phyloP scores from a whole-genome alignment of 352 stramenopile species.

The Pythium coloratum region DNA sequence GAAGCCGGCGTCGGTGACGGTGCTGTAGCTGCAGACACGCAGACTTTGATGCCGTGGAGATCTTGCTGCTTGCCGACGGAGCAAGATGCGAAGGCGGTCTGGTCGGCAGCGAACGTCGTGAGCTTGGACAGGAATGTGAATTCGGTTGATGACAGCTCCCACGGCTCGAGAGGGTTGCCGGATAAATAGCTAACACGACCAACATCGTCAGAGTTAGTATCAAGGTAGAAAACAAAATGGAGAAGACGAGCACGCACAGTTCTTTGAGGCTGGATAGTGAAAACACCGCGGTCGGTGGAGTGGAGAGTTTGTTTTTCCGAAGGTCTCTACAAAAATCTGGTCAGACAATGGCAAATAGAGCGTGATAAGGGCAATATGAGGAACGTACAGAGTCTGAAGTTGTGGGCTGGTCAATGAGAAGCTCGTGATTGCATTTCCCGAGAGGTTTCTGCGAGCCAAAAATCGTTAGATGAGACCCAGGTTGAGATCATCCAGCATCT shows the following conservation, averaged over 20 bases:
- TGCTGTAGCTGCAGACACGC: slow-evolving; percentile 14
- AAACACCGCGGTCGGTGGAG: slow-evolving; percentile 15
- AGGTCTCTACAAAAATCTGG: slow-evolving; percentile 18
- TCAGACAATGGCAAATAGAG: background rate
- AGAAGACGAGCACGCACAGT: slow-evolving; percentile 11
- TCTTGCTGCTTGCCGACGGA: slow-evolving; percentile 27
- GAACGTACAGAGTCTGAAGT: slow-evolving; percentile 21
- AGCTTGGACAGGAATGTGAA: slow-evolving; percentile 36
- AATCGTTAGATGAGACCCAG: background rate
- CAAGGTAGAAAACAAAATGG: background rate
- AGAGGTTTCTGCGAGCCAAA: slow-evolving; percentile 16
- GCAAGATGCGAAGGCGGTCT: slow-evolving; percentile 47
- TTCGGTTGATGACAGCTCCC: slow-evolving; percentile 22
- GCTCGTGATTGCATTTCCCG: slow-evolving; percentile 16
- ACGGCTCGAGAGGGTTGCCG: slow-evolving; percentile 39
- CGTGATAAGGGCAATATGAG: background rate
- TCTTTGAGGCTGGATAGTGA: slow-evolving; percentile 7
- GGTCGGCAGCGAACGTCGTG: slow-evolving; percentile 32
- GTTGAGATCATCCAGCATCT: background rate
- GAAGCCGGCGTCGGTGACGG: background rate
- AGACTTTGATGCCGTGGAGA: slow-evolving; percentile 35
- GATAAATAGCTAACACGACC: slow-evolving; percentile 28
- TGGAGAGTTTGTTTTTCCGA: slow-evolving; percentile 16
- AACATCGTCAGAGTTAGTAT: background rate
- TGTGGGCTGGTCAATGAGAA: slow-evolving; percentile 8